Evolutionary conservation across 495 filamentous ascomycete species (phyloP), one percentile per base, ranked within the genome.

Genomic region (Podospora bellae-mahoneyi): DNA sequence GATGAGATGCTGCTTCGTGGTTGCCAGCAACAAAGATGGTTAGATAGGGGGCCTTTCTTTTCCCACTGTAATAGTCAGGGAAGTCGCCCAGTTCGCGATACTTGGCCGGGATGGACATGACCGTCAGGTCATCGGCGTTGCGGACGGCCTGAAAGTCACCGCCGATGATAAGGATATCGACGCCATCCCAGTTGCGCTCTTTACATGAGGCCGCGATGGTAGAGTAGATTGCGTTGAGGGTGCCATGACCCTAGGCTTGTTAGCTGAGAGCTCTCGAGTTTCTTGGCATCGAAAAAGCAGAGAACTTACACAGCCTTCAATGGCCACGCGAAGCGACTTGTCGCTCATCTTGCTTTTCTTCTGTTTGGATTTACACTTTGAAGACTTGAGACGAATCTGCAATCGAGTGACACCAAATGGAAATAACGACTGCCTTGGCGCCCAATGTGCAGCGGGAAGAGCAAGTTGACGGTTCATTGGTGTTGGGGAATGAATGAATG

Each of bases 11-110:
- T 0, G 95, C 93, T 77, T 99, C 95, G 70, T 99, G 95, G 75
- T 99, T 99, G 7, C 95, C 95, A 53, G 89, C 94, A 62, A 97
- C 86, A 77, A 98, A 98, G 65, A 98, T 80, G 19, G 96, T 99
- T 28, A 95, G 81, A 71, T 91, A 96, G 0, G 96, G 95, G 0
- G 96, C 95, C 56, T 73, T 84, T 18, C 87, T 85, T 15, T 80
- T 72, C 16, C 95, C 94, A 65, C 86, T 91, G 79, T 99, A 99
- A 79, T 97, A 99, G 63, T 91, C 87, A 69, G 93, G 89, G 39
- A 98, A 99, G 78, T 98, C 95, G 5, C 90, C 91, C 62, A 99
- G 85, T 30, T 86, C 77, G 54, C 90, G 90, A 77, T 90, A 99
- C 76, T 96, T 97, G 64, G 79, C 73, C 0, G 94, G 95, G 34